Base-by-base conservation (phyloP, 306 rosid species). In the Citrullus mucosospermus region DNA sequence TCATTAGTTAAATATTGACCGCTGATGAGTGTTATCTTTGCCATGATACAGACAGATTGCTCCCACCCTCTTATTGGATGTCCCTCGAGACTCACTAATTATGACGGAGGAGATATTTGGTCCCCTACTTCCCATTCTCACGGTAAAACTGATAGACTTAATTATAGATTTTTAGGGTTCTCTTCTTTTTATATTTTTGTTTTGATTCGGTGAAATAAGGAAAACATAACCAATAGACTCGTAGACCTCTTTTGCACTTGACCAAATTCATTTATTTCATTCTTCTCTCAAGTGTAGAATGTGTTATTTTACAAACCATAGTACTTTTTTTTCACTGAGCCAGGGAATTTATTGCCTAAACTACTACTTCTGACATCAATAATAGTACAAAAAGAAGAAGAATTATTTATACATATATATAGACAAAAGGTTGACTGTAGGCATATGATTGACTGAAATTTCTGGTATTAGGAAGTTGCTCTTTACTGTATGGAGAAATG, bases 61-160 rank as follows among this genome's bases (percentile, higher is more conserved):
- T 81, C 99, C 99, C 54, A 96, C 99, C 77, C 28, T 96, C 87
- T 89, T 96, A 79, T 84, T 96, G 60, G 97, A 96, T 78, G 96
- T 89, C 20, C 97, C 98, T 3, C 88, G 54, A 65, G 91, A 96
- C 84, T 90, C 98, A 43, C 56, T 89, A 80, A 86, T 96, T 69
- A 92, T 96, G 99, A 80, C 17, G 46, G 99, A 96, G 77, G 99
- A 96, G 84, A 96, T 96, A 76, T 96, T 96, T 77, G 99, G 99
- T 81, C 99, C 99, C 25, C 84, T 96, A 82, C 97, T 96, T 85
- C 98, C 99, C 80, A 92, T 96, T 84, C 5, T 92, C 81, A 90
- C 90, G 86, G 99, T 95, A 88, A 51, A 84, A 71, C 34, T 53
- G 67, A 22, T 34, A 25, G n/a, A 15, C 20, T 1, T 51, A 51